Conservation (phyloP, 176 grass and related monocot species). For the Areca catechu region DNA sequence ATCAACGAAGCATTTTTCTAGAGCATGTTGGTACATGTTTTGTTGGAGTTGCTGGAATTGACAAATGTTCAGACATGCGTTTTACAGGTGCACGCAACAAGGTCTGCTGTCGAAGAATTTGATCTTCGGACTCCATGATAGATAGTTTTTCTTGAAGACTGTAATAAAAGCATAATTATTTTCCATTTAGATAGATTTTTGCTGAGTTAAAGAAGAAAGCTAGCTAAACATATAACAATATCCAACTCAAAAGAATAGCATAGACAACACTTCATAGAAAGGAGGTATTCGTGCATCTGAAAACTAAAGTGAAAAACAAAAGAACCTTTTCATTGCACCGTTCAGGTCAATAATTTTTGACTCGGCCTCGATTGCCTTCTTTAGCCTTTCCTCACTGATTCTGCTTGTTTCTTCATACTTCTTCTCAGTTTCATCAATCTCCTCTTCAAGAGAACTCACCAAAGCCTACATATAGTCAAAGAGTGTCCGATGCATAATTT, state of each 20-base stretch:
- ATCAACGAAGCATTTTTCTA: conserved; percentile 6
- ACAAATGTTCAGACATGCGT: conserved; percentile 96
- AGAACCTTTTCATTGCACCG: conserved; percentile 69
- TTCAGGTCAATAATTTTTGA: conserved; percentile 74
- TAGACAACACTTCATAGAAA: too few species aligned
- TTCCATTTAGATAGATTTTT: too few species aligned
- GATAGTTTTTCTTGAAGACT: conserved; percentile 88
- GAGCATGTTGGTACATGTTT: conserved; percentile 36
- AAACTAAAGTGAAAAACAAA: conserved; percentile 19
- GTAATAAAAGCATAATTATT: conserved; percentile 1
- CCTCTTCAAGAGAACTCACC: conserved; percentile 81
- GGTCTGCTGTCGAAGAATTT: conserved; percentile 66
- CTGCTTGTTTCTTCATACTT: conserved; percentile 88
- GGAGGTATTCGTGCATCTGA: too few species aligned
- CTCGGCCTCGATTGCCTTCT: conserved; percentile 68
- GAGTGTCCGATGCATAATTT: too few species aligned
- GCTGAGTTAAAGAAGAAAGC: too few species aligned
- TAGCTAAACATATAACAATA: too few species aligned
- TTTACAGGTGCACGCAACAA: conserved; percentile 57
- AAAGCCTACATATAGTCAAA: conserved; percentile 38
- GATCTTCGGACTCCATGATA: conserved; percentile 79
- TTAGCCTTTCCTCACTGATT: conserved; percentile 82
- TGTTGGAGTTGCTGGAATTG: conserved; percentile 62
- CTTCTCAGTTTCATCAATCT: conserved; percentile 84
- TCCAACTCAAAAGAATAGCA: too few species aligned